A percentile compares a stretch with the other conserved stretches of the same genome.
phyloP scores from a whole-genome alignment of 345 rosid genomes.

The Noccaea caerulescens region DNA sequence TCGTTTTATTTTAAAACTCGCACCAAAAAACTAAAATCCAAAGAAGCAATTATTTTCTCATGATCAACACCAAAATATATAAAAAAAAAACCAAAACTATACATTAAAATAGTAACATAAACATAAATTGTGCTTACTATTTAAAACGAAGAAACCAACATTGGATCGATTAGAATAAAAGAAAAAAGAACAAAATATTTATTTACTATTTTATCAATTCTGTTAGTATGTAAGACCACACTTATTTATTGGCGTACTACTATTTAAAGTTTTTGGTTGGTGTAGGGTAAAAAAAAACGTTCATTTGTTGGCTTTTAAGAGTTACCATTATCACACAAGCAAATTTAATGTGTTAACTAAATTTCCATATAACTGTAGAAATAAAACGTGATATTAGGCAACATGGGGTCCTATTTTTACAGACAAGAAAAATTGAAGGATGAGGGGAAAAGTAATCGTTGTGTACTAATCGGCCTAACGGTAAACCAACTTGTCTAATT shows the following conservation, averaged over 20 bases:
- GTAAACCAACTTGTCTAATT: background rate
- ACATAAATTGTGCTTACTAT: background rate
- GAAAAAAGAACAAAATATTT: background rate
- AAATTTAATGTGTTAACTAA: slow-evolving; percentile 14
- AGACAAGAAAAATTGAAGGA: slow-evolving; percentile 10
- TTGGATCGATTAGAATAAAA: background rate
- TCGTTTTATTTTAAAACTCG: background rate
- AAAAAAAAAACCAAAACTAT: background rate
- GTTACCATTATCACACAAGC: slow-evolving; percentile 12
- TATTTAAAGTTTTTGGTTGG: background rate
- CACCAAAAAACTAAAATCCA: background rate
- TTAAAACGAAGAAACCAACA: background rate
- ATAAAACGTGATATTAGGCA: slow-evolving; percentile 2
- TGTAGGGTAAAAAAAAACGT: background rate
- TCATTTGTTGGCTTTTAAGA: slow-evolving; percentile 16
- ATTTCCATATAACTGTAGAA: background rate
- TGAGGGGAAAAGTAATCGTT: background rate
- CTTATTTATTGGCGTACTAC: background rate
- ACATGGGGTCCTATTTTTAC: slow-evolving; percentile 13
- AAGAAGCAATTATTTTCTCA: background rate
- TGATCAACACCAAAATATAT: background rate
- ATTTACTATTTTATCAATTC: too few species aligned
- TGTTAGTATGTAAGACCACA: background rate
- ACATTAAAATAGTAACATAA: background rate
- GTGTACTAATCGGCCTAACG: slow-evolving; percentile 4